Base-by-base conservation (phyloP, 192 early-diverging fungal species). In the Entomortierella parvispora region DNA sequence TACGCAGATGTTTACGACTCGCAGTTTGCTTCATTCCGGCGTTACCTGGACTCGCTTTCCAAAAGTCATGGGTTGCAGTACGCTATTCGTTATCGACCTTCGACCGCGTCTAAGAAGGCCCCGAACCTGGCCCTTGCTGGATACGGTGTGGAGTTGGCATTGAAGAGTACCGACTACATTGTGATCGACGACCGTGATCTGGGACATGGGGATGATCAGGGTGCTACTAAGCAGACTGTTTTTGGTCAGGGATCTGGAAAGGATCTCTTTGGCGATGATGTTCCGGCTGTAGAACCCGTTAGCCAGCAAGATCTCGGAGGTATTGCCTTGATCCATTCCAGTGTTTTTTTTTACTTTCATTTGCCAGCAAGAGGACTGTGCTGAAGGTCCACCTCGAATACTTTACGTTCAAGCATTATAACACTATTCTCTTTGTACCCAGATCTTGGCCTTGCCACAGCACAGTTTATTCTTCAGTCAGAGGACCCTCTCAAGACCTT, bases 121-220 rank as follows among this genome's bases (percentile, higher is more conserved):
- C 18, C 26, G 1, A 79, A 70, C 17, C 65, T 96, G 23, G 68
- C 83, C 12, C 79, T 99, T 28, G 78, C 90, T 12, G 98, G 98
- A 59, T 99, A 97, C 62, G 96, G 96, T 2, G 95, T 95, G 10
- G 95, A 96, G 74, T 84, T 99, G 42, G 92, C 89, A 14, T 66
- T 99, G n/a, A 99, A 99, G 81, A 97, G 88, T 55, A 95, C 95
- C 9, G 98, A 99, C 71, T 99, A 99, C 82, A 92, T 94, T 78
- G 96, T 96, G 20, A 91, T 92, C 43, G 97, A 99, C 65, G 97
- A 99, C 79, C 90, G 96, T 23, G 85, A 91, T 46, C 81, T 88
- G 55, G 85, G 80, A 40, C 75, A 65, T 26, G 67, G 81, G 43
- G 47, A 68, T 49, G 75, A 72, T 15, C 28, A 28, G 20, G 15